Percentiles rank a stretch among this genome's conserved stretches.
These are phyloP conservation scores for Fragaria iinumae DNA, from an alignment of 306 rosid species.

Conservation along the genomic window DNA sequence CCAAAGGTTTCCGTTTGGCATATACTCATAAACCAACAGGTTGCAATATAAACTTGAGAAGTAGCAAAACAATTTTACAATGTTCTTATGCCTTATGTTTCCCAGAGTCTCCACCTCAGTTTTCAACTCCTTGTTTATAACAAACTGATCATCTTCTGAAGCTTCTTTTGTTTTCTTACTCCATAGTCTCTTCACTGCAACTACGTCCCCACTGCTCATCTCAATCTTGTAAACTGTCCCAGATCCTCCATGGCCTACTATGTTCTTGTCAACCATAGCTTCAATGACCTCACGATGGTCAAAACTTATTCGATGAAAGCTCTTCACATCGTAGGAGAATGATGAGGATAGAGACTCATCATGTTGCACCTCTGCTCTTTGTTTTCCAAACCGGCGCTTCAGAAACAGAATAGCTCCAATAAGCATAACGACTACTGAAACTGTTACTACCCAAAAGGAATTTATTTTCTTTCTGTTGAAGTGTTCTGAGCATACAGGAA, in stretches of 20 bases:
- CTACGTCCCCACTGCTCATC: constrained; percentile 61
- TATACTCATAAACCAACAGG: constrained; percentile 81
- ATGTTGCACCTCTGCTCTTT: constrained; percentile 50
- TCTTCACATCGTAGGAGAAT: constrained; percentile 71
- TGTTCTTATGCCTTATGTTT: constrained; percentile 86
- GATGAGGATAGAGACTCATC: constrained; percentile 69
- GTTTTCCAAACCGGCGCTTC: constrained; percentile 55
- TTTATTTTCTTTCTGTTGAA: constrained; percentile 46
- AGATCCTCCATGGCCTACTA: constrained; percentile 90
- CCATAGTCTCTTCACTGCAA: constrained; percentile 83
- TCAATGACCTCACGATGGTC: constrained; percentile 67
- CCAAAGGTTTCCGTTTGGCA: constrained; percentile 95
- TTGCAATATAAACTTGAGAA: constrained; percentile 72
- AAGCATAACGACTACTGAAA: constrained; percentile 58
- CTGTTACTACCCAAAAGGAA: constrained; percentile 71
- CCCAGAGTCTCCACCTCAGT: constrained; percentile 94
- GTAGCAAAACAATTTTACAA: constrained; percentile 79
- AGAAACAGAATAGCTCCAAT: constrained; percentile 60
- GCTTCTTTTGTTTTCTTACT: constrained; percentile 50
- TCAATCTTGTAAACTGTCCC: constrained; percentile 87
- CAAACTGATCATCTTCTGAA: constrained; percentile 48
- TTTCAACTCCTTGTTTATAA: constrained; percentile 57
- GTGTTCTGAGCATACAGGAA: constrained; percentile 50
- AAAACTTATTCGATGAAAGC: constrained; percentile 76
- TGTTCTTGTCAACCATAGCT: constrained; percentile 81